These are phyloP conservation scores for Ganoderma multipileum DNA, from an alignment of 1,284 basidiomycete genomes.

Conservation along the genomic window DNA sequence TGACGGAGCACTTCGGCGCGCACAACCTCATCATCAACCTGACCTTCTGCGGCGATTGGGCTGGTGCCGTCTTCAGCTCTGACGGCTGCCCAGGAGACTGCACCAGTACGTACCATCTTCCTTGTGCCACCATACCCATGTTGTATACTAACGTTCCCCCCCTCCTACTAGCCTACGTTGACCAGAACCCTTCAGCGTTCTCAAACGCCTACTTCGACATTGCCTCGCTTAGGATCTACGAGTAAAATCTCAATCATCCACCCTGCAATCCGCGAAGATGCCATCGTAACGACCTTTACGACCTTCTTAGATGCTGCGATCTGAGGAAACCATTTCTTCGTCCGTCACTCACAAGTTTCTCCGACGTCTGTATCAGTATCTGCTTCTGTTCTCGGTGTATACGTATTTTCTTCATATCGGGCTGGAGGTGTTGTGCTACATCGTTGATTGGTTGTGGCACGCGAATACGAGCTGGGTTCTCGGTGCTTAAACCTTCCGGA, in stretches of 20 bases:
- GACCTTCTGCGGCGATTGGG: slow-evolving; percentile 63
- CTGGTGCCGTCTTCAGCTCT: slow-evolving; percentile 50
- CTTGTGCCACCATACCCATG: background rate
- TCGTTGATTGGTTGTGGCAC: background rate
- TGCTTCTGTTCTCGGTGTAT: background rate
- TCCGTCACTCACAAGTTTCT: background rate
- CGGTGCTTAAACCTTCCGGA: background rate
- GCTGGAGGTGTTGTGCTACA: background rate
- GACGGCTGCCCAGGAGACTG: slow-evolving; percentile 58
- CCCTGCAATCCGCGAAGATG: no score
- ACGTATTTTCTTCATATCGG: background rate
- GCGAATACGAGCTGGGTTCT: slow-evolving; percentile 1
- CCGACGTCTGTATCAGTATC: background rate
- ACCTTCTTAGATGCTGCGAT: background rate
- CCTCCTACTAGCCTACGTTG: slow-evolving; percentile 55
- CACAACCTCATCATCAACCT: slow-evolving; percentile 66
- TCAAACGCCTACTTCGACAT: slow-evolving; percentile 73
- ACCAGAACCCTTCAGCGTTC: slow-evolving; percentile 71
- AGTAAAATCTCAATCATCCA: background rate
- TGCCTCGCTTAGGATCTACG: slow-evolving; percentile 53
- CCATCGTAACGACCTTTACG: background rate
- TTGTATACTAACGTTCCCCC: no score
- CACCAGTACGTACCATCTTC: slow-evolving; percentile 42
- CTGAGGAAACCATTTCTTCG: background rate
- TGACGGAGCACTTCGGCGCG: slow-evolving; percentile 54